phyloP scores from a whole-genome alignment of 2,329 filamentous ascomycete genomes.

The Calonectria montana region DNA sequence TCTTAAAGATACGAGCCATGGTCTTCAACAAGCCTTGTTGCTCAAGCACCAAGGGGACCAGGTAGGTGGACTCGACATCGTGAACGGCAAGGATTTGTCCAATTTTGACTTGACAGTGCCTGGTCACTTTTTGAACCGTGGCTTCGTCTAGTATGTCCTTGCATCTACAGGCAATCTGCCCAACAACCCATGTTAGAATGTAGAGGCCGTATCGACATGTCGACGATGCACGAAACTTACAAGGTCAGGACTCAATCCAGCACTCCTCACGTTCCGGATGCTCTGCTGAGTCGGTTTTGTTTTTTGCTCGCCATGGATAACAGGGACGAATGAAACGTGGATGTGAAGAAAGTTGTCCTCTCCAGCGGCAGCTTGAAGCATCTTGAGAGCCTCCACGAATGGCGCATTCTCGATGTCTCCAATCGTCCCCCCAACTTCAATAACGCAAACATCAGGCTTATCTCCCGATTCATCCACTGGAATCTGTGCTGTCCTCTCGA shows the following conservation, averaged over 20 bases:
- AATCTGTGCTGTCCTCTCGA: constrained; percentile 84
- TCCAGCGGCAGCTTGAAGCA: constrained; percentile 78
- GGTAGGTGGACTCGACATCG: constrained; percentile 91
- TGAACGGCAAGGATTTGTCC: constrained; percentile 91
- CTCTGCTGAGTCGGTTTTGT: constrained; percentile 97
- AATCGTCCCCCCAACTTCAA: constrained; percentile 74
- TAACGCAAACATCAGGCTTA: constrained; percentile 91
- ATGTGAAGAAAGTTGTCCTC: constrained; percentile 89
- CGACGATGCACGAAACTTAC: constrained; percentile 52
- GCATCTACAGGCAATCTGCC: constrained; percentile 90
- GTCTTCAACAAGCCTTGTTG: constrained; percentile 79
- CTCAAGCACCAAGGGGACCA: constrained; percentile 91
- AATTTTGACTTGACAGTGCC: constrained; percentile 86
- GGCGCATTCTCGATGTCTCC: constrained; percentile 88
- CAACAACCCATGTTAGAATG: constrained; percentile 13
- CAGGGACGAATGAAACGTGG: constrained; percentile 88
- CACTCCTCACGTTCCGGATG: constrained; percentile 84
- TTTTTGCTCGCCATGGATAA: constrained; percentile 80
- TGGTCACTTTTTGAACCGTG: constrained; percentile 88
- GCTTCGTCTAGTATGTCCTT: constrained; percentile 77
- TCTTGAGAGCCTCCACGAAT: constrained; percentile 87
- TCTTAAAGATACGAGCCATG: constrained; percentile 57
- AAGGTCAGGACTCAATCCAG: constrained; percentile 78
- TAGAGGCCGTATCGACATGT: not conserved
- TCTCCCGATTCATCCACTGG: constrained; percentile 87